A percentile compares a stretch with the other conserved stretches of the same genome.
Conservation (phyloP, 768 basidiomycete species). For the Mycena olivaceomarginata region DNA sequence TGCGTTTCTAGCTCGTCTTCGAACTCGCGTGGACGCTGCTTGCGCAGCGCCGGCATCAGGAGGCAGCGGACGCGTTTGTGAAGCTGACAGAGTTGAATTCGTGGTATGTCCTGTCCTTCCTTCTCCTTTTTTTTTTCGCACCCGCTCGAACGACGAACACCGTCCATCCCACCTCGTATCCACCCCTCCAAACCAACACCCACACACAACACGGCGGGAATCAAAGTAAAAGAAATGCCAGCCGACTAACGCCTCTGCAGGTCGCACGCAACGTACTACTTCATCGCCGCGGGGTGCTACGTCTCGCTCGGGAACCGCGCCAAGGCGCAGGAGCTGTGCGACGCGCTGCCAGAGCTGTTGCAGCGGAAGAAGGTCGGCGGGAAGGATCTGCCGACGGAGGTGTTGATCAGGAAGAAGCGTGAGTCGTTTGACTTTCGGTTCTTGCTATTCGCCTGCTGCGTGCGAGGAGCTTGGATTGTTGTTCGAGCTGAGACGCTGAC, state of each 20-base stretch:
- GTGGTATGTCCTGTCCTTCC: constrained; percentile 67
- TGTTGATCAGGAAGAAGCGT: constrained; percentile 88
- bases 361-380: constrained; percentile 75
- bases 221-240: not conserved
- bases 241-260: constrained; percentile 52
- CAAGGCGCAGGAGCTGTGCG: constrained; percentile 77
- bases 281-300: constrained; percentile 86
- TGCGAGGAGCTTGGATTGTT: not conserved
- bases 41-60: constrained; percentile 76
- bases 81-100: constrained; percentile 79
- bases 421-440: constrained; percentile 44
- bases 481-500: not conserved
- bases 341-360: constrained; percentile 76
- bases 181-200: no score
- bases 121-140: not conserved
- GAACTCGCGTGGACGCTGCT: constrained; percentile 89
- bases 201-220: no score
- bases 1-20: constrained; percentile 72
- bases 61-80: constrained; percentile 81
- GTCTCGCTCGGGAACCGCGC: constrained; percentile 72
- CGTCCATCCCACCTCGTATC: no score
- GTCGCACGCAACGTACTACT: constrained; percentile 89
- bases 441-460: not conserved
- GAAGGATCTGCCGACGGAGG: constrained; percentile 85
- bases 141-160: not conserved